Conservation (phyloP, 768 basidiomycete genomes). For the Phanerochaete sordida region DNA sequence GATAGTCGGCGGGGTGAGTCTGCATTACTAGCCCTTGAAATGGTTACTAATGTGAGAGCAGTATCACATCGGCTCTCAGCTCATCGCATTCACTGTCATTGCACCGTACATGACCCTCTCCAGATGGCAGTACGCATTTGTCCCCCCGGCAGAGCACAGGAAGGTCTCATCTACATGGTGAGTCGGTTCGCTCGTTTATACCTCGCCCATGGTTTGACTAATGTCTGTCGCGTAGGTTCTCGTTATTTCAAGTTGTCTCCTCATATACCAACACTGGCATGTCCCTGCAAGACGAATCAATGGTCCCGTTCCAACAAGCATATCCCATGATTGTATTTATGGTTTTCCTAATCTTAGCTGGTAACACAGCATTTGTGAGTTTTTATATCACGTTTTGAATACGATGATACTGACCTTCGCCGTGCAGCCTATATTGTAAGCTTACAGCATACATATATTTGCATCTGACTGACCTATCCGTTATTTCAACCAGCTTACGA, state of each 20-base stretch:
- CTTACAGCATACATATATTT: background rate
- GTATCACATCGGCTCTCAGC: slow-evolving; percentile 77
- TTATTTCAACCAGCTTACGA: slow-evolving; percentile 53
- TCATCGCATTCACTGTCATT: slow-evolving; percentile 68
- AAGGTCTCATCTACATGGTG: slow-evolving; percentile 66
- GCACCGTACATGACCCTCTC: slow-evolving; percentile 72
- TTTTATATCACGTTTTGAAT: background rate
- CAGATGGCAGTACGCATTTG: slow-evolving; percentile 60
- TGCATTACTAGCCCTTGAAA: background rate
- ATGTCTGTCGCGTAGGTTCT: slow-evolving; percentile 52
- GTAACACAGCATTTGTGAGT: slow-evolving; percentile 92
- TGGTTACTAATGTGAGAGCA: slow-evolving; percentile 26
- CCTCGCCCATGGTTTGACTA: background rate
- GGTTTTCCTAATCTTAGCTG: slow-evolving; percentile 78
- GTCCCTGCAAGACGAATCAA: slow-evolving; percentile 83
- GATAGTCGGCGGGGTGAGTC: slow-evolving; percentile 68
- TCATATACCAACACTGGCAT: slow-evolving; percentile 88
- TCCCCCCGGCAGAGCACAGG: slow-evolving; percentile 53
- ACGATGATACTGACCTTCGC: background rate
- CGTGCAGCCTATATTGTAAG: slow-evolving; percentile 86
- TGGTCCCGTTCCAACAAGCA: slow-evolving; percentile 88
- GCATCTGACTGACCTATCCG: background rate
- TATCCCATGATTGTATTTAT: slow-evolving; percentile 76
- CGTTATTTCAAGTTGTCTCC: slow-evolving; percentile 80
- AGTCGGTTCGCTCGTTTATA: slow-evolving; percentile 7